A percentile compares a stretch with the other conserved stretches of the same genome.
These are phyloP conservation scores for Kluyveromyces siamensis DNA, from an alignment of 805 yeast species.

Conservation along the genomic window DNA sequence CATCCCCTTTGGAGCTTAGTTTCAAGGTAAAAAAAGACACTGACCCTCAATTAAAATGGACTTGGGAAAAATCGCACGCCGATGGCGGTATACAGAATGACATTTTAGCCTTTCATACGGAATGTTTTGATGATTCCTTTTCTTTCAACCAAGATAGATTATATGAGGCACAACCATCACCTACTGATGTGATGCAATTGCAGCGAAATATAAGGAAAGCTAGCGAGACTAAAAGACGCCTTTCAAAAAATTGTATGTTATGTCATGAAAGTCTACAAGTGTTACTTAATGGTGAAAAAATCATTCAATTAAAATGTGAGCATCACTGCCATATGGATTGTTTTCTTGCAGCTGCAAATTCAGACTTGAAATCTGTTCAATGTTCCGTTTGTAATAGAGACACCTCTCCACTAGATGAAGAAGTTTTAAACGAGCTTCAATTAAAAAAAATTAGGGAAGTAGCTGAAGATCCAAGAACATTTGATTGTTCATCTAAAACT, in stretches of 20 bases:
- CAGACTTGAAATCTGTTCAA: slow-evolving; percentile 13
- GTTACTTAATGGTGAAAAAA: slow-evolving; percentile 35
- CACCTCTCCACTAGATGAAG: slow-evolving; percentile 23
- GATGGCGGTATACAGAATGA: background rate
- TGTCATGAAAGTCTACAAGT: slow-evolving; percentile 36
- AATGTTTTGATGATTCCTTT: background rate
- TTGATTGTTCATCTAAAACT: background rate
- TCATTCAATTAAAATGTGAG: slow-evolving; percentile 34
- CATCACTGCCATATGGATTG: slow-evolving; percentile 40
- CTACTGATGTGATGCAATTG: slow-evolving; percentile 12
- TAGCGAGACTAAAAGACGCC: slow-evolving; percentile 18
- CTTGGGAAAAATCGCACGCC: background rate
- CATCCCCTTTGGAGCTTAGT: background rate
- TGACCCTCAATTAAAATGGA: background rate
- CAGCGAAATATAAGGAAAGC: slow-evolving; percentile 9
- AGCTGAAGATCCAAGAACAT: slow-evolving; percentile 1
- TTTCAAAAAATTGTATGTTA: slow-evolving; percentile 31
- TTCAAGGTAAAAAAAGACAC: background rate
- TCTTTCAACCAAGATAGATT: background rate
- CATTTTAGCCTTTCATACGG: background rate
- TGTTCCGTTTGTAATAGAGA: slow-evolving; percentile 21
- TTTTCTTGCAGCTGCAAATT: slow-evolving; percentile 25
- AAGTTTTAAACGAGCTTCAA: slow-evolving; percentile 19
- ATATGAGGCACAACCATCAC: slow-evolving; percentile 18
- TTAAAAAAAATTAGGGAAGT: slow-evolving; percentile 9